phyloP scores from a whole-genome alignment of 768 basidiomycete species.

The Megacollybia marginata region DNA sequence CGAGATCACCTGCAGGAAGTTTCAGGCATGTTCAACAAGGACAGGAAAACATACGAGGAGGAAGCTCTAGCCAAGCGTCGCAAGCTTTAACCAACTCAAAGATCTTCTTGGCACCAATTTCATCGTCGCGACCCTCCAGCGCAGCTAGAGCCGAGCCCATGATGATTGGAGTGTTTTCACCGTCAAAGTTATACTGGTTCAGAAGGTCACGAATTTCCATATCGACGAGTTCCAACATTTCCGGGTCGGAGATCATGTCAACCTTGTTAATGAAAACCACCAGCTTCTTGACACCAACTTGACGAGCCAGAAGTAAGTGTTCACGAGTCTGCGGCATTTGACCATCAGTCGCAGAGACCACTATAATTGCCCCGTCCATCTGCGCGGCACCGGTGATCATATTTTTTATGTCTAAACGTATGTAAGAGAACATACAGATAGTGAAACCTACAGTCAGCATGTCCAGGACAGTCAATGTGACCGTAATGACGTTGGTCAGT shows the following conservation, averaged over 20 bases:
- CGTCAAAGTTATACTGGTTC: conserved; percentile 88
- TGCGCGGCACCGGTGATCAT: conserved; percentile 99
- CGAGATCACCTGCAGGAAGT: conserved; percentile 73
- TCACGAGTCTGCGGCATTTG: conserved; percentile 99
- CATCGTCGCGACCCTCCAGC: conserved; percentile 76
- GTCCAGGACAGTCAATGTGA: conserved; percentile 96
- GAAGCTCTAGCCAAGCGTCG: conserved; percentile 92
- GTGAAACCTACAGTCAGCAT: conserved; percentile 75
- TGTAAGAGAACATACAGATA: conserved; percentile 6
- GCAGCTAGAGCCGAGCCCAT: conserved; percentile 97
- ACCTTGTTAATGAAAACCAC: conserved; percentile 99
- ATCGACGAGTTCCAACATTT: conserved; percentile 98
- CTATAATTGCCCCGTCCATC: conserved; percentile 94
- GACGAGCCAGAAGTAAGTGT: conserved; percentile 93
- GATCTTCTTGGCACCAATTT: conserved; percentile 77
- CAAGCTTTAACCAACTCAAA: conserved; percentile 77
- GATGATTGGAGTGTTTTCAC: conserved; percentile 95
- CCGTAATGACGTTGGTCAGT: conserved; percentile 87
- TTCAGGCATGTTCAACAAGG: background rate
- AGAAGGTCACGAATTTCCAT: conserved; percentile 99
- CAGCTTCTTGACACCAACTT: conserved; percentile 95
- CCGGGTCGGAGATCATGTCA: conserved; percentile 90
- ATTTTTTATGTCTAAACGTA: conserved; percentile 77
- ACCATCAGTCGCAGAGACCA: conserved; percentile 97
- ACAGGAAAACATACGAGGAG: conserved; percentile 55